A percentile compares a stretch with the other conserved stretches of the same genome.
These are phyloP conservation scores for Ambrosiella xylebori DNA, from an alignment of 2,329 filamentous ascomycete genomes.

Conservation along the genomic window DNA sequence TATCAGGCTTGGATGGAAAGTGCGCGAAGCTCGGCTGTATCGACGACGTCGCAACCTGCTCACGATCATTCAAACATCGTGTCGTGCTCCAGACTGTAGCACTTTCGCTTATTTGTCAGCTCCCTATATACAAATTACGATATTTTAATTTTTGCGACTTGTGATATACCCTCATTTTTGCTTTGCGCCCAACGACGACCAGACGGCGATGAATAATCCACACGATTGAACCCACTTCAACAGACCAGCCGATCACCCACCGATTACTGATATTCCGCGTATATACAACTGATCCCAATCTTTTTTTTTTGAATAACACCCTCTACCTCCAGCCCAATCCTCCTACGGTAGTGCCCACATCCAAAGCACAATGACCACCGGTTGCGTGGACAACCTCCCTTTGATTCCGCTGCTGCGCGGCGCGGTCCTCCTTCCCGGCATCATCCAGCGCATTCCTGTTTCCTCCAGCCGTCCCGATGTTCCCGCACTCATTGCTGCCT, in stretches of 20 bases:
- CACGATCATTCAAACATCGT: background rate
- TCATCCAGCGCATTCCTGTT: slow-evolving; percentile 70
- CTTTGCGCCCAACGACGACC: background rate
- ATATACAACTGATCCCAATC: background rate
- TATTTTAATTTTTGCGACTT: background rate
- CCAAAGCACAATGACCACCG: slow-evolving; percentile 1
- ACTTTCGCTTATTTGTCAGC: background rate
- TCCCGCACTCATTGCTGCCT: slow-evolving; percentile 66
- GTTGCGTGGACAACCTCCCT: slow-evolving; percentile 31
- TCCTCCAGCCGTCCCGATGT: slow-evolving; percentile 68
- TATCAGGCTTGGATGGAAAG: background rate
- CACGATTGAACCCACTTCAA: background rate
- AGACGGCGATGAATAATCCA: background rate
- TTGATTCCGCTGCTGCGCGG: slow-evolving; percentile 69
- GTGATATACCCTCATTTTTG: background rate
- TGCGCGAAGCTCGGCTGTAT: background rate
- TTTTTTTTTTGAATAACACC: background rate
- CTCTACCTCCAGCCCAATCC: background rate
- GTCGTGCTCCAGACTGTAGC: background rate
- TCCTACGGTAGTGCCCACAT: slow-evolving; percentile 11
- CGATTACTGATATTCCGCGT: background rate
- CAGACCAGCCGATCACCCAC: background rate
- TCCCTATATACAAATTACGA: background rate
- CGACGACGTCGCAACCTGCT: background rate
- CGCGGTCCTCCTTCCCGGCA: slow-evolving; percentile 68